Evolutionary conservation across 1,284 basidiomycete species (phyloP).

Genomic region (Ceratobasidium sp.): DNA sequence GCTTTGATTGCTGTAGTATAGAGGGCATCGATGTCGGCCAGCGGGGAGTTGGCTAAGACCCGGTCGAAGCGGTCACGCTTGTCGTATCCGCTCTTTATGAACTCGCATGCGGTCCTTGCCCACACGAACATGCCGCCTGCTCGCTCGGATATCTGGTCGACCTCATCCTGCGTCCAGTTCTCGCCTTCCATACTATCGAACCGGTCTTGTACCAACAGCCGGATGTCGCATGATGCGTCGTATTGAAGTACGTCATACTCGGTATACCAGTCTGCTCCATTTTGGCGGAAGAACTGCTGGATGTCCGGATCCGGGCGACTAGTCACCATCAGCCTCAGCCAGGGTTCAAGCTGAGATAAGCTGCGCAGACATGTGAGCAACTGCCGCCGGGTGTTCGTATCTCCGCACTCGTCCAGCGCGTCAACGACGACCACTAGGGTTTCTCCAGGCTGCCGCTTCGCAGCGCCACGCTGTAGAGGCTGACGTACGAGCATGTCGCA

Average conservation of each 20-base stretch:
- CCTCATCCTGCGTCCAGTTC: constrained; percentile 9
- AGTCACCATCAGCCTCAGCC: constrained; percentile 27
- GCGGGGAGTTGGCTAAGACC: not conserved
- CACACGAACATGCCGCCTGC: constrained; percentile 39
- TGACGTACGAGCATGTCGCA: not conserved
- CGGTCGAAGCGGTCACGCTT: not conserved
- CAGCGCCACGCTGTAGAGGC: constrained; percentile 11
- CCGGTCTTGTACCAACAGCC: not conserved
- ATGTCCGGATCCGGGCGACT: constrained; percentile 37
- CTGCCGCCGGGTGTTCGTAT: not conserved
- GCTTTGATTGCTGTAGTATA: constrained; percentile 15
- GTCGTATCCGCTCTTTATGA: constrained; percentile 1
- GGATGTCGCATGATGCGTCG: constrained; percentile 15
- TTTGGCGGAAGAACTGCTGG: not conserved
- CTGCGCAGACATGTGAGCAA: not conserved
- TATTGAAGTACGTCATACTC: not conserved
- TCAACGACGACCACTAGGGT: constrained; percentile 34
- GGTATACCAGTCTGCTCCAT: not conserved
- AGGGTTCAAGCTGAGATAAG: not conserved
- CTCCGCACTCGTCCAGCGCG: constrained; percentile 45
- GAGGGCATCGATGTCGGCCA: constrained; percentile 1
- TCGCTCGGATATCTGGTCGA: not conserved
- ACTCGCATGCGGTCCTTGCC: constrained; percentile 30
- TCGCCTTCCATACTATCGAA: not conserved
- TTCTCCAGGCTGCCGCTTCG: not conserved